A percentile compares a stretch with the other conserved stretches of the same genome.
Conservation (phyloP, 2,329 filamentous ascomycete genomes). For the Aspergillus novofumigatus region DNA sequence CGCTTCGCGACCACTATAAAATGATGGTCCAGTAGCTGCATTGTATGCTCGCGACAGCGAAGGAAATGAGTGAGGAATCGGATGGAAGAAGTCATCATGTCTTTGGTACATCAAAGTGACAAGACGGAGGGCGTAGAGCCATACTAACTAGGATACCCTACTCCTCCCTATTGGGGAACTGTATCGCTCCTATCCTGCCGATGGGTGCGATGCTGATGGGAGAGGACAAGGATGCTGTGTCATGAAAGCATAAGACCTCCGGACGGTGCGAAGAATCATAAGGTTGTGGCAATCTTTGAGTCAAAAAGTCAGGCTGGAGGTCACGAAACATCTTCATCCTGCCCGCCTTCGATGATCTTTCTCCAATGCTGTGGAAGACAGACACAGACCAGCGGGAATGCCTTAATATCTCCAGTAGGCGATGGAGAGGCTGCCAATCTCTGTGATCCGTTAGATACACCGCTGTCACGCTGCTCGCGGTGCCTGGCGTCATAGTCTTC, state of each 20-base stretch:
- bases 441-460: conserved; percentile 76
- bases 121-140: neutral
- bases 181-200: no score
- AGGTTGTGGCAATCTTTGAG: neutral
- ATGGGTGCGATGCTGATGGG: neutral
- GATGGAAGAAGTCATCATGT: conserved; percentile 5
- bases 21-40: neutral
- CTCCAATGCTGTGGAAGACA: conserved; percentile 94
- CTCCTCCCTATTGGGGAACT: neutral
- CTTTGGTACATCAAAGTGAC: neutral
- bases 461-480: conserved; percentile 82
- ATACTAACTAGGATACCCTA: neutral
- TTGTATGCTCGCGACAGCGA: neutral
- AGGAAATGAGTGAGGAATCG: conserved; percentile 2
- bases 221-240: neutral
- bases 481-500: conserved; percentile 82
- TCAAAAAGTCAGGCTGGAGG: conserved; percentile 2
- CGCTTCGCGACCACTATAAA: neutral
- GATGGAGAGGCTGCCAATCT: conserved; percentile 58
- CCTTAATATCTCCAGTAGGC: conserved; percentile 81
- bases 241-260: neutral
- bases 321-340: conserved; percentile 24
- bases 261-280: neutral
- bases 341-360: conserved; percentile 89
- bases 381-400: conserved; percentile 93